Base-by-base conservation (phyloP, 257 asterid species). In the Petunia axillaris region DNA sequence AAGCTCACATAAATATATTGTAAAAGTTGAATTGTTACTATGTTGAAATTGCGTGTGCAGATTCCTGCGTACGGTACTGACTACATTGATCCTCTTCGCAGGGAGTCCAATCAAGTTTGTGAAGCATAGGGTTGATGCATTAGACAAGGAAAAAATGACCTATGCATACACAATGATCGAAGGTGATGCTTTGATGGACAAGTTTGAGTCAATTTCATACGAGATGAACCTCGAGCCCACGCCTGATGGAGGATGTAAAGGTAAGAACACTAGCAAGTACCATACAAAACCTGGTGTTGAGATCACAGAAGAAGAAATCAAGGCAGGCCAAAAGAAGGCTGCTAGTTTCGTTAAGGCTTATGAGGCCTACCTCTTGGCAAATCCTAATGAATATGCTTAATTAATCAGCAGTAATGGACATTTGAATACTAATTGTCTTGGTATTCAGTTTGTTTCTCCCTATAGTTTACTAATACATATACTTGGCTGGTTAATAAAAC, bases 91-190 rank as follows among this genome's bases (percentile, higher is more conserved):
- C 5, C 25, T 2, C 15, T n/a, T 35, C 59, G 16, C 35, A 59
- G 80, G 77, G 11, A 38, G 37, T 37, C 63, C 39, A 25, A n/a
- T 79, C 9, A 79, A 82, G 65, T 37, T 67, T 2, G 37, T 76
- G 76, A 82, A 82, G 86, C 77, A 82, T 41, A 67, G 82, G 57
- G 50, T 85, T 39, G 88, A 85, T 38, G 84, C 52, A 11, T 8
- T 85, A 1, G 52, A 82, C 10, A 79, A 52, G n/a, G 82, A 77
- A 63, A 64, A 38, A 1, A 40, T 2, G 63, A 41, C 6, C 8
- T 82, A 82, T 41, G 59, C 54, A 13, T 70, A 80, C 76, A 76
- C 79, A 2, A 3, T 80, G 36, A 40, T 85, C 6, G 88, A 85
- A 62, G 84, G 86, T 59, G 82, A 71, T 25, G 64, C 73, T 0